A percentile compares a stretch with the other conserved stretches of the same genome.
Evolutionary conservation across 495 filamentous ascomycete genomes (phyloP).

Genomic region (Penicillium nucicola): DNA sequence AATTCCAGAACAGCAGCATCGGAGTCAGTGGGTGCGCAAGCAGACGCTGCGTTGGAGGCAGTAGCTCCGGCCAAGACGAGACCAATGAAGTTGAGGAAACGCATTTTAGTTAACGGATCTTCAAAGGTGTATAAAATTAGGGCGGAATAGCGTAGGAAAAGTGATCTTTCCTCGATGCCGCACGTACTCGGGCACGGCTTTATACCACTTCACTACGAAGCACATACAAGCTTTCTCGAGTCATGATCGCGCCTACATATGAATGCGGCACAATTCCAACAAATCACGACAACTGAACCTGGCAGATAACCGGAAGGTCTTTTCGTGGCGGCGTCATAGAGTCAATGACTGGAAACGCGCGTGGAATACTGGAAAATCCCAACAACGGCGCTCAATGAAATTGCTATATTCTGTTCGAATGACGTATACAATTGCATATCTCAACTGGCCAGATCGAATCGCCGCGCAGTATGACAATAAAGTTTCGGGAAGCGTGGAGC

Average conservation of each 20-base stretch:
- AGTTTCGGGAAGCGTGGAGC: too few relatives aligned
- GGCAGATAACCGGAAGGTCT: neutral
- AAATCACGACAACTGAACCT: neutral
- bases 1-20: conserved; percentile 25
- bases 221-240: neutral
- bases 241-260: neutral
- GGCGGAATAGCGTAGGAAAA: neutral
- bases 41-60: neutral
- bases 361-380: neutral
- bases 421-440: conserved; percentile 2
- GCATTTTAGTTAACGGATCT: neutral
- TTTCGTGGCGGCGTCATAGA: conserved; percentile 1
- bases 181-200: neutral
- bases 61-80: conserved; percentile 1
- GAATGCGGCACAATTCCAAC: neutral
- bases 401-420: neutral
- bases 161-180: neutral
- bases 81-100: neutral
- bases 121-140: neutral
- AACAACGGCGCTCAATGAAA: neutral
- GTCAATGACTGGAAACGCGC: neutral
- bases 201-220: neutral
- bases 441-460: neutral
- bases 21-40: conserved; percentile 19
- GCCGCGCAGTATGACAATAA: too few relatives aligned